Evolutionary conservation across 2,329 filamentous ascomycete genomes (phyloP).

Genomic region (Xylaria sp.): DNA sequence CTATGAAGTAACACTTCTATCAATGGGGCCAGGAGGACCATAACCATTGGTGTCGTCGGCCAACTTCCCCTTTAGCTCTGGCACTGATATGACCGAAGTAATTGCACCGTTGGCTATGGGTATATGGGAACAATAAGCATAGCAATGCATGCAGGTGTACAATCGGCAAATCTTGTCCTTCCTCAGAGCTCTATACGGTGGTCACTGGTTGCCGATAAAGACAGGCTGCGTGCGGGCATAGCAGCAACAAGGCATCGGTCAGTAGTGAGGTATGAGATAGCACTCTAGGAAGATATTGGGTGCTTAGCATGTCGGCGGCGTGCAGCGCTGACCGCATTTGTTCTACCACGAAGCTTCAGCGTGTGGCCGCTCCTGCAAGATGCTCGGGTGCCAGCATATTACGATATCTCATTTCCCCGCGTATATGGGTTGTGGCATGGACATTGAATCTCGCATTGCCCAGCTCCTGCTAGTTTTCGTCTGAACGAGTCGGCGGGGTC

Average conservation of each 20-base stretch:
- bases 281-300: constrained; percentile 17
- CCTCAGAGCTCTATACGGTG: neutral
- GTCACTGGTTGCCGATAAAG: neutral
- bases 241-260: constrained; percentile 3
- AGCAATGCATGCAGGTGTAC: neutral
- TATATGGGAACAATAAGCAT: neutral
- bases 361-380: constrained; percentile 40
- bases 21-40: neutral
- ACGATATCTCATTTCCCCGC: constrained; percentile 38
- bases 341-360: constrained; percentile 39
- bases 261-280: constrained; percentile 3
- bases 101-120: neutral
- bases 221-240: neutral
- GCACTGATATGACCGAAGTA: neutral
- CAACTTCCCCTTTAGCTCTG: neutral
- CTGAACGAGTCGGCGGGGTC: constrained; percentile 17
- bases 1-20: neutral
- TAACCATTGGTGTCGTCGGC: neutral
- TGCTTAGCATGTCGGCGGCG: constrained; percentile 22
- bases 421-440: constrained; percentile 13
- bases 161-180: constrained; percentile 19
- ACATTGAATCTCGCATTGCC: constrained; percentile 25
- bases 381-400: constrained; percentile 44
- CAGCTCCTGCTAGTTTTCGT: constrained; percentile 20
- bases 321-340: constrained; percentile 41